Evolutionary conservation across 2,329 filamentous ascomycete species (phyloP).

Genomic region (Ophiostoma ips): DNA sequence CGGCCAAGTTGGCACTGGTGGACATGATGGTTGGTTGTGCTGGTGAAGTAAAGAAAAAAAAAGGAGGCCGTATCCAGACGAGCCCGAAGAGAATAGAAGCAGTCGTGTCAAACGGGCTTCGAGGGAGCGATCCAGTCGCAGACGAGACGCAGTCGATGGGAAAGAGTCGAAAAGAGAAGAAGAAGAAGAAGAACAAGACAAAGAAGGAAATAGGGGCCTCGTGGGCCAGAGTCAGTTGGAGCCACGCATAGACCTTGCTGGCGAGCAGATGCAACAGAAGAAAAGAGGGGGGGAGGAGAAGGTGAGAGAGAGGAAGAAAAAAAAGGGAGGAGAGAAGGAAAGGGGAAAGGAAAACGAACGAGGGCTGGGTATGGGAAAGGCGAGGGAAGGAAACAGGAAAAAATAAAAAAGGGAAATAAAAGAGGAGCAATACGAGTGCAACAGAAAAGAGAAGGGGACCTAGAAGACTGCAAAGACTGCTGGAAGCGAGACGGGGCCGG

Average conservation of each 20-base stretch:
- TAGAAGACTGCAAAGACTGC: no score
- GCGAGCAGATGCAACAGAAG: background rate
- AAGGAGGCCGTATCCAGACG: conserved; percentile 13
- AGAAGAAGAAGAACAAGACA: conserved; percentile 14
- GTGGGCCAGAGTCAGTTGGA: conserved; percentile 25
- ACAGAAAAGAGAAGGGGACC: conserved; percentile 8
- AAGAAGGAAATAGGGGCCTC: conserved; percentile 22
- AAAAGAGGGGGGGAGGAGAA: conserved; percentile 5
- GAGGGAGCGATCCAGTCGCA: conserved; percentile 1
- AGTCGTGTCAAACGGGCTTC: background rate
- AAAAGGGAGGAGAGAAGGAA: conserved; percentile 1
- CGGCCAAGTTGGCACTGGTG: conserved; percentile 27
- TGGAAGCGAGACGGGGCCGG: no score
- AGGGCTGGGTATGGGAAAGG: background rate
- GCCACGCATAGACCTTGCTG: conserved; percentile 24
- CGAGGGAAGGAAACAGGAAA: background rate
- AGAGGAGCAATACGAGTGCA: background rate
- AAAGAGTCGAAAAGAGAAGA: conserved; percentile 12
- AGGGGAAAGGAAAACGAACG: conserved; percentile 1
- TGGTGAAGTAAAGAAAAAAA: no score
- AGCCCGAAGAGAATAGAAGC: background rate
- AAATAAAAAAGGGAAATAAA: background rate
- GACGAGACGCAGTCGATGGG: background rate
- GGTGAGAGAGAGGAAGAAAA: background rate
- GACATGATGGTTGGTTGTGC: conserved; percentile 23